phyloP scores from a whole-genome alignment of 768 basidiomycete genomes.

The Rhodosporidiobolus sp. region DNA sequence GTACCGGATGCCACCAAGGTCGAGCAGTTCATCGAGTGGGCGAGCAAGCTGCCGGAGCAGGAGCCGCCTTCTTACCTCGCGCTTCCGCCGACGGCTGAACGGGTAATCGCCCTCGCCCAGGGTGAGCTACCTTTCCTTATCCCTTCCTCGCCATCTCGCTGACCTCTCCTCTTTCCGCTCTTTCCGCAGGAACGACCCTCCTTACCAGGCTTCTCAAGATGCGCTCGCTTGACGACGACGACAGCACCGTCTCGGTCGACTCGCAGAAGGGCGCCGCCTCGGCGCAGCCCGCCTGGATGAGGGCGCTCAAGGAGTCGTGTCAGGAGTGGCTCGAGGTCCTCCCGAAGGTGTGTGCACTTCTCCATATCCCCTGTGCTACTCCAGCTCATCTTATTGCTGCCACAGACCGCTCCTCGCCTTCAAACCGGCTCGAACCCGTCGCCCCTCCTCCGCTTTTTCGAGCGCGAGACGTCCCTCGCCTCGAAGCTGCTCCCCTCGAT shows the following conservation, averaged over 20 bases:
- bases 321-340: slow-evolving; percentile 75
- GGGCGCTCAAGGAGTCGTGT: slow-evolving; percentile 72
- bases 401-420: slow-evolving; percentile 49
- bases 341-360: slow-evolving; percentile 60
- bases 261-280: slow-evolving; percentile 49
- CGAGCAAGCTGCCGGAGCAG: slow-evolving; percentile 78
- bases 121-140: slow-evolving; percentile 8
- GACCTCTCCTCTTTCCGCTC: slow-evolving; percentile 7
- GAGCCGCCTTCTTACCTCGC: slow-evolving; percentile 82
- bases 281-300: slow-evolving; percentile 94
- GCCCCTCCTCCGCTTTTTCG: slow-evolving; percentile 83
- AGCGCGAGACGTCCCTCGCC: slow-evolving; percentile 79
- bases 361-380: neutral
- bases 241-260: slow-evolving; percentile 60
- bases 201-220: slow-evolving; percentile 87
- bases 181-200: slow-evolving; percentile 66
- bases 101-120: slow-evolving; percentile 69
- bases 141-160: neutral
- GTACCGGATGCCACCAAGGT: slow-evolving; percentile 91
- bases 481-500: slow-evolving; percentile 73
- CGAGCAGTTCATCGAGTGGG: slow-evolving; percentile 87
- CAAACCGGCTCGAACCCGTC: slow-evolving; percentile 54
- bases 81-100: slow-evolving; percentile 85
- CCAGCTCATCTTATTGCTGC: neutral
- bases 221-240: slow-evolving; percentile 81